Evolutionary conservation across 768 basidiomycete genomes (phyloP).

Genomic region (Tulasnella sp.): DNA sequence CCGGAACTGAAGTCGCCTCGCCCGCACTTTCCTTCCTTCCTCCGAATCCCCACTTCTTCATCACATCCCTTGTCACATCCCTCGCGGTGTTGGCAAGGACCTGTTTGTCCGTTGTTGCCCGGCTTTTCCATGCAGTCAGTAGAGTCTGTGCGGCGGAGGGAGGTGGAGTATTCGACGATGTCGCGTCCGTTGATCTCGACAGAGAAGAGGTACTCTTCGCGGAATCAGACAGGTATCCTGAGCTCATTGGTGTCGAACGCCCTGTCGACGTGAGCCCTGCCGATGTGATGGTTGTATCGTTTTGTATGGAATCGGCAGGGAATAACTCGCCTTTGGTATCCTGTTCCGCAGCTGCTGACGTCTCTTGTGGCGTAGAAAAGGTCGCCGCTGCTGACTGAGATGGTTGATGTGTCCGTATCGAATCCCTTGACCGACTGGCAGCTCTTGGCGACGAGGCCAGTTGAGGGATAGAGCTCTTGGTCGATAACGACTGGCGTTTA

Average conservation of each 20-base stretch:
- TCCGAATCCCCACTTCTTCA: constrained; percentile 93
- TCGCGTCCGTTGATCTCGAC: neutral
- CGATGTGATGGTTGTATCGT: constrained; percentile 3
- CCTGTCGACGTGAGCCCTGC: constrained; percentile 1
- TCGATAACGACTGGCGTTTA: neutral
- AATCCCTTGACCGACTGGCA: neutral
- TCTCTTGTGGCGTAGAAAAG: neutral
- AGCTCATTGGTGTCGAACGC: neutral
- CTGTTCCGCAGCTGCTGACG: neutral
- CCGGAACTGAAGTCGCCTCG: constrained; percentile 22
- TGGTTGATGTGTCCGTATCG: constrained; percentile 4
- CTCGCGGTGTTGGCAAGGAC: constrained; percentile 48
- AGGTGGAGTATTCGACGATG: neutral
- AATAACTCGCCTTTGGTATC: neutral
- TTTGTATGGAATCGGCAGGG: neutral
- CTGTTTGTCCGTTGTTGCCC: constrained; percentile 66
- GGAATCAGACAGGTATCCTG: neutral
- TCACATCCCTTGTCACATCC: constrained; percentile 58
- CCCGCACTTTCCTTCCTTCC: constrained; percentile 39
- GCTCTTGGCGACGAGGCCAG: neutral
- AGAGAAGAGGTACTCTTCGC: neutral
- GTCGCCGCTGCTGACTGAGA: neutral
- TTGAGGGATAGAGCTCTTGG: neutral
- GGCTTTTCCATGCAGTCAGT: constrained; percentile 67
- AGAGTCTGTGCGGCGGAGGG: constrained; percentile 38